Evolutionary conservation across 345 rosid species (phyloP).

Genomic region (Toxicodendron radicans): DNA sequence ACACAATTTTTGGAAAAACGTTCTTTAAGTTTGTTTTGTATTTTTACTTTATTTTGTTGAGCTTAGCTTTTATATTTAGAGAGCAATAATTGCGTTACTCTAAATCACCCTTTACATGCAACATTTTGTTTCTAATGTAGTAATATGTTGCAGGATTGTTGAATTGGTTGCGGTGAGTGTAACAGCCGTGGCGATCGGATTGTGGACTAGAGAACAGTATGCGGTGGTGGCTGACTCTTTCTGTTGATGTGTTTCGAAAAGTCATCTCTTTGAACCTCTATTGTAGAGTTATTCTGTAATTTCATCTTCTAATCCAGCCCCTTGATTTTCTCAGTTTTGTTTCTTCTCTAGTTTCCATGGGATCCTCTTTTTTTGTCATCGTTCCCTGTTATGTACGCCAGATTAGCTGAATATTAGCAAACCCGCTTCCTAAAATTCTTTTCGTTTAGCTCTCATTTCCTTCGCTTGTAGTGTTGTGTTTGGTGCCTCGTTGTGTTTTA

Average conservation of each 20-base stretch:
- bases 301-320: not conserved
- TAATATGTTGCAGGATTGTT: slow-evolving; percentile 31
- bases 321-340: not conserved
- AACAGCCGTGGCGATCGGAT: slow-evolving; percentile 29
- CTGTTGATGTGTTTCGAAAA: slow-evolving; percentile 61
- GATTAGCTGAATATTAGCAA: slow-evolving; percentile 50
- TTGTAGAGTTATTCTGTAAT: slow-evolving; percentile 78
- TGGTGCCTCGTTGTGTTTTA: not conserved
- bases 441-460: not conserved
- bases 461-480: not conserved
- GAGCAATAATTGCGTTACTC: not conserved
- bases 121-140: slow-evolving; percentile 2
- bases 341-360: slow-evolving; percentile 36
- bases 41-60: not conserved
- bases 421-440: not conserved
- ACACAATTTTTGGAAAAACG: not conserved
- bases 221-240: slow-evolving; percentile 70
- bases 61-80: not conserved
- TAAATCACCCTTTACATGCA: not conserved
- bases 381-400: slow-evolving; percentile 59
- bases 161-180: slow-evolving; percentile 18
- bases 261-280: slow-evolving; percentile 62
- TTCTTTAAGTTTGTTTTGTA: not conserved
- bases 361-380: slow-evolving; percentile 53
- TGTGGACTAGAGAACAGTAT: slow-evolving; percentile 40